Percentiles rank a stretch among this genome's conserved stretches.
Evolutionary conservation across 108 stramenopile genomes (phyloP).

Genomic region (Skeletonema menzelii): DNA sequence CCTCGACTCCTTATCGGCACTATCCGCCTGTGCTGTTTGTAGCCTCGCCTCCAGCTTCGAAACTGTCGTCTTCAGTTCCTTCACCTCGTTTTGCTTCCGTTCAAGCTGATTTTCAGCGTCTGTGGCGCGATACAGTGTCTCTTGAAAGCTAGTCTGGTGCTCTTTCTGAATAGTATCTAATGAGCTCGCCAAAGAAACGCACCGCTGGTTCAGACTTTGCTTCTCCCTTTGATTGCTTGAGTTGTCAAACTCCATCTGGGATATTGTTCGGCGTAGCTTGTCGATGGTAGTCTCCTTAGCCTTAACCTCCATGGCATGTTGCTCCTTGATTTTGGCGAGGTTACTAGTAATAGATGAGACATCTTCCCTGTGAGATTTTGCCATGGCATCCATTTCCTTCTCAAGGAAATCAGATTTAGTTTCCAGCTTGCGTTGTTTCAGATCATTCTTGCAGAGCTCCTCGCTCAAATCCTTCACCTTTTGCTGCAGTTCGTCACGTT

Average conservation of each 20-base stretch:
- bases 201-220: conserved; percentile 26
- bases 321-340: conserved; percentile 20
- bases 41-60: not conserved
- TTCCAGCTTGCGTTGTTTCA: conserved; percentile 16
- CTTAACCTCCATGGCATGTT: conserved; percentile 6
- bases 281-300: conserved; percentile 14
- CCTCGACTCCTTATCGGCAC: conserved; percentile 10
- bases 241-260: conserved; percentile 23
- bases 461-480: conserved; percentile 29
- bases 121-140: conserved; percentile 9
- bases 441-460: conserved; percentile 22
- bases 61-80: not conserved
- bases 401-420: conserved; percentile 22
- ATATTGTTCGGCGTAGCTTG: conserved; percentile 16
- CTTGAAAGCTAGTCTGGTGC: conserved; percentile 1
- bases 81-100: conserved; percentile 8
- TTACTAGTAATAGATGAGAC: conserved; percentile 2
- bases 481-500: conserved; percentile 15
- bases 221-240: conserved; percentile 25
- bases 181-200: conserved; percentile 10
- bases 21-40: not conserved
- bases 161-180: conserved; percentile 12
- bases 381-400: conserved; percentile 22
- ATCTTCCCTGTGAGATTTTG: conserved; percentile 5
- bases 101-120: conserved; percentile 19